Base-by-base conservation (phyloP, 306 rosid species). In the Quercus engelmannii region DNA sequence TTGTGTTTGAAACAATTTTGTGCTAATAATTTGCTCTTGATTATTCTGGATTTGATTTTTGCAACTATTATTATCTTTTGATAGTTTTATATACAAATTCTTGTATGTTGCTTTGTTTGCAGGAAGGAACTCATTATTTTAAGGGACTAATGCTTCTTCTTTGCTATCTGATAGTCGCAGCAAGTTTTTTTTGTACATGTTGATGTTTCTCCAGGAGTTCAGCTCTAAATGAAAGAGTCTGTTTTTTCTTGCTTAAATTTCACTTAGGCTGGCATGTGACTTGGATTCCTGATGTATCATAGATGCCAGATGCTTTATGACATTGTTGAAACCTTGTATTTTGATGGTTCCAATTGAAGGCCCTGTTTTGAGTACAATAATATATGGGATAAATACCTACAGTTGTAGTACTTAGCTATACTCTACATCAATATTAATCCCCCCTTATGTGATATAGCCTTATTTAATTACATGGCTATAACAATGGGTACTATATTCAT, bases 121-220 rank as follows among this genome's bases (percentile, higher is more conserved):
- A 93, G 97, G 97, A 91, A 55, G 97, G 96, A 82, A 89, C 92
- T 19, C 89, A 91, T 84, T 91, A 93, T 84, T 88, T 93, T 77
- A 91, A 91, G 75, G 97, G 96, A 69, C 83, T 91, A 65, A 87
- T 91, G 97, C 94, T 93, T 71, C 82, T 88, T 68, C 88, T 93
- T 23, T 89, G 96, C 86, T 91, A 93, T 87, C 88, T 93, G 78
- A 93, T 91, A 77, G 94, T 91, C 8, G 92, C 96, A 28, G 97
- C 94, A 31, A 88, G 97, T 26, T 80, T 91, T 93, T 93, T 93
- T 88, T 83, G 94, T 93, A 78, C 96, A 93, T 59, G 86, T 83
- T 17, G 97, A 91, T 79, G 86, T 88, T 71, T 28, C 81, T 28
- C 31, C 76, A 35, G 74, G 58, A 65, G 90, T 81, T 80, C 26